Evolutionary conservation across 192 early-diverging fungal genomes (phyloP).

Genomic region (Coemansia sp.): DNA sequence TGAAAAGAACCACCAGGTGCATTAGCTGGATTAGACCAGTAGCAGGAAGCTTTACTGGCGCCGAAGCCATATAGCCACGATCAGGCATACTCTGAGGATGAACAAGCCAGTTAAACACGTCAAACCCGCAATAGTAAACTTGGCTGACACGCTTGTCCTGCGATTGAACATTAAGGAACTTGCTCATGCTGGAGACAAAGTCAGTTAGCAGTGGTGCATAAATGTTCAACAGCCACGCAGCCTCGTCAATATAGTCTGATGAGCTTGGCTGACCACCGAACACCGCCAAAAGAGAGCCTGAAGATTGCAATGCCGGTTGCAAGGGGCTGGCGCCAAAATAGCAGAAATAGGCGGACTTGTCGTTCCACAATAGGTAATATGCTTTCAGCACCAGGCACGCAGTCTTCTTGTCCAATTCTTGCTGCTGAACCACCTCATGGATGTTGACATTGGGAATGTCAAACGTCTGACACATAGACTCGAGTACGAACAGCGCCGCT

Average conservation of each 20-base stretch:
- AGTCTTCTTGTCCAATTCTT: slow-evolving; percentile 3
- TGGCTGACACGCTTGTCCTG: slow-evolving; percentile 12
- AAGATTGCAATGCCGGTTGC: not conserved
- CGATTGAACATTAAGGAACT: not conserved
- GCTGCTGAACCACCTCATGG: slow-evolving; percentile 12
- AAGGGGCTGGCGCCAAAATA: slow-evolving; percentile 21
- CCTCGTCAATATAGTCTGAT: slow-evolving; percentile 69
- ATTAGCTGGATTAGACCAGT: slow-evolving; percentile 87
- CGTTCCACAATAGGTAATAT: slow-evolving; percentile 18
- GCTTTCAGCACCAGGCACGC: slow-evolving; percentile 16
- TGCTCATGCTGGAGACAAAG: not conserved
- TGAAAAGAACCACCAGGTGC: slow-evolving; percentile 66
- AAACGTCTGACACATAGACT: slow-evolving; percentile 3
- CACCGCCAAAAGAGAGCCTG: slow-evolving; percentile 55
- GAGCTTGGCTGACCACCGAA: slow-evolving; percentile 93
- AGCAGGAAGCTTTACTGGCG: slow-evolving; percentile 73
- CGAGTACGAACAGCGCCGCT: slow-evolving; percentile 3
- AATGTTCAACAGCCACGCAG: not conserved
- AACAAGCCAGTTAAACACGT: slow-evolving; percentile 75
- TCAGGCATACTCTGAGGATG: slow-evolving; percentile 63
- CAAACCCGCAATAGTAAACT: slow-evolving; percentile 55
- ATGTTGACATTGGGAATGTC: slow-evolving; percentile 1
- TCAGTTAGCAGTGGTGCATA: not conserved
- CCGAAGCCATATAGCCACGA: slow-evolving; percentile 66
- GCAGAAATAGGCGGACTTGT: slow-evolving; percentile 58